Percentiles rank a stretch among this genome's conserved stretches.
Conservation (phyloP, 345 rosid genomes). For the Eucalyptus leucophloia region DNA sequence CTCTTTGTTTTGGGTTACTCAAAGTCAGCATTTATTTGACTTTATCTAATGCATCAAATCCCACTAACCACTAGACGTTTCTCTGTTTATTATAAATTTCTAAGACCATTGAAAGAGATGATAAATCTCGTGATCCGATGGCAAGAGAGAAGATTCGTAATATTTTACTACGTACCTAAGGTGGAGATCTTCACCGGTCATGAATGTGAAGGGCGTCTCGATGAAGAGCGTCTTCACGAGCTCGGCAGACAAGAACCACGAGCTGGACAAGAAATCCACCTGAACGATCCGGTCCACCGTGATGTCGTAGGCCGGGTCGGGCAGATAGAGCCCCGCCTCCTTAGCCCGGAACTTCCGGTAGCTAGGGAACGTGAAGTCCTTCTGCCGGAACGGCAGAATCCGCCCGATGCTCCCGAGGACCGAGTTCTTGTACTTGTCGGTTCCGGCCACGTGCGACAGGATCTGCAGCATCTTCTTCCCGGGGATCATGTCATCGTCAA, state of each 20-base stretch:
- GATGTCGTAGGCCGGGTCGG: conserved; percentile 95
- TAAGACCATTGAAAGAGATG: not conserved
- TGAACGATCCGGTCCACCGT: conserved; percentile 72
- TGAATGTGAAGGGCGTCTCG: conserved; percentile 84
- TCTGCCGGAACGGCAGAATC: conserved; percentile 90
- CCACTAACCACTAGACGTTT: not conserved
- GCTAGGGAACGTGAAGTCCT: conserved; percentile 94
- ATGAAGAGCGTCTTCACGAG: conserved; percentile 83
- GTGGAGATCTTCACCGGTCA: conserved; percentile 97
- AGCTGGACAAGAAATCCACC: conserved; percentile 96
- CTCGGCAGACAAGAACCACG: conserved; percentile 93
- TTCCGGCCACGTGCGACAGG: conserved; percentile 92
- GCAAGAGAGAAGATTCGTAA: not conserved
- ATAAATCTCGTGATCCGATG: not conserved
- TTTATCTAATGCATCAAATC: not conserved
- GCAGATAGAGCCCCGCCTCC: conserved; percentile 93
- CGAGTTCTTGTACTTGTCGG: conserved; percentile 81
- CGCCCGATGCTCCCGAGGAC: conserved; percentile 94
- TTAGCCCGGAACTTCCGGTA: conserved; percentile 82
- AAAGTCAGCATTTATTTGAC: not conserved
- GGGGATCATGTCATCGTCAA: conserved; percentile 96
- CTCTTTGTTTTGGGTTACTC: not conserved
- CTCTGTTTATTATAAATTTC: not conserved
- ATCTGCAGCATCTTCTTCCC: conserved; percentile 91
- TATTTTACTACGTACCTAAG: conserved; percentile 38